Evolutionary conservation across 805 yeast genomes (phyloP).

Genomic region (Brettanomyces bruxellensis): DNA sequence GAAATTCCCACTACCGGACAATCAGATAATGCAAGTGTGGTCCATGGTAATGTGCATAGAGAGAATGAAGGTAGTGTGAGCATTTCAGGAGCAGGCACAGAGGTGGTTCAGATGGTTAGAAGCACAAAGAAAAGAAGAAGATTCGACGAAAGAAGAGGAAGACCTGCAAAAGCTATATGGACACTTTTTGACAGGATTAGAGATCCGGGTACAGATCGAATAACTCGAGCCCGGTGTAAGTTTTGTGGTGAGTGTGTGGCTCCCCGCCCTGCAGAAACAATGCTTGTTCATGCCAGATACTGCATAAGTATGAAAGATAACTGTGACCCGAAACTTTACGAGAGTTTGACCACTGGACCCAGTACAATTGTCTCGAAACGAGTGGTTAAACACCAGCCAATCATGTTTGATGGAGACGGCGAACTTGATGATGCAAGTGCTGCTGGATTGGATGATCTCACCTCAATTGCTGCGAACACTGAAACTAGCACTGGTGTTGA

Average conservation of each 20-base stretch:
- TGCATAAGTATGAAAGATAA: background rate
- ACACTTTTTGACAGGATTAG: background rate
- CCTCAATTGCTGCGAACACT: too few species aligned
- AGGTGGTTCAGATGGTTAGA: too few species aligned
- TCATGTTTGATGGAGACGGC: background rate
- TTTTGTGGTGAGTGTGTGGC: background rate
- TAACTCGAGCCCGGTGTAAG: background rate
- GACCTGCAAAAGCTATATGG: slow-evolving; percentile 1
- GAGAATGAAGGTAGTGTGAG: too few species aligned
- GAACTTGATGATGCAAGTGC: too few species aligned
- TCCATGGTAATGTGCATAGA: too few species aligned
- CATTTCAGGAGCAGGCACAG: too few species aligned
- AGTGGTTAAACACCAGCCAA: background rate
- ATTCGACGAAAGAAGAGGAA: slow-evolving; percentile 3
- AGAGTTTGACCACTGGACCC: background rate
- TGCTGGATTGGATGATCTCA: too few species aligned
- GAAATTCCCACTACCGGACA: background rate
- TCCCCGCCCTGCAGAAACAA: slow-evolving; percentile 1
- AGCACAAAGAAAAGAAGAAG: background rate
- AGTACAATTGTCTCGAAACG: background rate
- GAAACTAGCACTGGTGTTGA: too few species aligned
- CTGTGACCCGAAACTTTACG: background rate
- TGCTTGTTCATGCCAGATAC: background rate
- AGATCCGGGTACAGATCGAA: background rate
- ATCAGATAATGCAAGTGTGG: background rate